Conservation (phyloP, 768 basidiomycete genomes). For the Lyophyllum shimeji region DNA sequence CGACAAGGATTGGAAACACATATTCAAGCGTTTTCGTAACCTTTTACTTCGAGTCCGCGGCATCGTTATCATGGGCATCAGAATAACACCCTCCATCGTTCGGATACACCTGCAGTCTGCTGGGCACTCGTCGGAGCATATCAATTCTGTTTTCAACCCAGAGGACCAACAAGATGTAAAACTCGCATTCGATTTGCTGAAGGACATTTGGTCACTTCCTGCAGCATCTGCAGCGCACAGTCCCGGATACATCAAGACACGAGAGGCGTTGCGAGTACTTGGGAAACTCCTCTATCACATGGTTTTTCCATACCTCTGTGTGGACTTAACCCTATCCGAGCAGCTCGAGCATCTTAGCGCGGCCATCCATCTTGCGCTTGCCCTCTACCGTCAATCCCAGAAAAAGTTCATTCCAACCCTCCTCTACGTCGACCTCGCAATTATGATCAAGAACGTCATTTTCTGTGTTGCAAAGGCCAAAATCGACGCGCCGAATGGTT, state of each 20-base stretch:
- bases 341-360: constrained; percentile 32
- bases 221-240: not conserved
- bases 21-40: constrained; percentile 32
- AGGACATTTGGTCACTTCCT: constrained; percentile 26
- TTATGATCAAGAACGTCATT: constrained; percentile 36
- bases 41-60: constrained; percentile 24
- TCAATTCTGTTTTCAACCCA: constrained; percentile 20
- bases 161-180: constrained; percentile 31
- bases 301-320: constrained; percentile 28
- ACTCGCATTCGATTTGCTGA: constrained; percentile 24
- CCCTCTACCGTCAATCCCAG: not conserved
- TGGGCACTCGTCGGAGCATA: constrained; percentile 8
- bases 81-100: constrained; percentile 23
- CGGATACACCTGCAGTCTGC: constrained; percentile 20
- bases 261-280: constrained; percentile 21
- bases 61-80: constrained; percentile 21
- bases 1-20: constrained; percentile 36
- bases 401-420: constrained; percentile 7
- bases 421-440: constrained; percentile 30
- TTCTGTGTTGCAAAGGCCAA: constrained; percentile 39
- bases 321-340: constrained; percentile 27
- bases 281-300: constrained; percentile 27
- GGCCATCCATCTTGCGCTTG: constrained; percentile 24
- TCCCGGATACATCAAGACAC: constrained; percentile 18
- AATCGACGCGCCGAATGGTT: constrained; percentile 25